Percentiles rank a stretch among this genome's conserved stretches.
Conservation (phyloP, 306 rosid species). For the Ochetophila trinervis region DNA sequence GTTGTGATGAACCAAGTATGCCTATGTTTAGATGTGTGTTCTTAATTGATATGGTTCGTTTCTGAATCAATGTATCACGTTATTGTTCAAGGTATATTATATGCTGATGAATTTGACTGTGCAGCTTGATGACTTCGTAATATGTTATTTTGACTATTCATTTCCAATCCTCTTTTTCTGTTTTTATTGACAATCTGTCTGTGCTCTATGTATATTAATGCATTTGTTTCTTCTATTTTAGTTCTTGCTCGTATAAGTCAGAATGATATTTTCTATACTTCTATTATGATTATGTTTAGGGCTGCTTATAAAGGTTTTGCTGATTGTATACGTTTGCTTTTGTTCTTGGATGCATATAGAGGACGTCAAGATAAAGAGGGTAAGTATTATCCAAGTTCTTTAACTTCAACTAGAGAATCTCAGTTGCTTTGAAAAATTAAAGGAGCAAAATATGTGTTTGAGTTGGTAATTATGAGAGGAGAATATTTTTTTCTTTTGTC, state of each 20-base stretch:
- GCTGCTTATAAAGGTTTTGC: slow-evolving; percentile 99
- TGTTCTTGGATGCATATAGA: slow-evolving; percentile 86
- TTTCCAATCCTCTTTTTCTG: not conserved
- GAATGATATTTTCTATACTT: too few relatives aligned
- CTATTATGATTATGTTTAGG: slow-evolving; percentile 47
- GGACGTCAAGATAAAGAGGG: slow-evolving; percentile 97
- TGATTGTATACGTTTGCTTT: slow-evolving; percentile 83
- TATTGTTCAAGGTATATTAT: too few relatives aligned
- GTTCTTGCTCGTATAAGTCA: not conserved
- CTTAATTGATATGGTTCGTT: too few relatives aligned
- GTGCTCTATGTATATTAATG: not conserved
- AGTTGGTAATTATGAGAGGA: slow-evolving; percentile 12
- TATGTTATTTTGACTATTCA: too few relatives aligned
- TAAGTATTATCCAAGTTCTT: slow-evolving; percentile 27
- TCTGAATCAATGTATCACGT: too few relatives aligned
- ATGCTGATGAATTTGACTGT: too few relatives aligned
- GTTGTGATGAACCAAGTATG: too few relatives aligned
- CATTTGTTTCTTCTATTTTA: not conserved
- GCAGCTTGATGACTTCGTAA: too few relatives aligned
- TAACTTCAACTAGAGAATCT: not conserved
- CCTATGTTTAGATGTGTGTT: too few relatives aligned
- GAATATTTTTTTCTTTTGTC: slow-evolving; percentile 9
- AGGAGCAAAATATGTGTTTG: slow-evolving; percentile 3
- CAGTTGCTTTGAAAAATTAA: slow-evolving; percentile 19
- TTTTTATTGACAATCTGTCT: not conserved